Conservation (phyloP, 225 moss, liverwort and hornwort species). For the Sphagnum contortum region DNA sequence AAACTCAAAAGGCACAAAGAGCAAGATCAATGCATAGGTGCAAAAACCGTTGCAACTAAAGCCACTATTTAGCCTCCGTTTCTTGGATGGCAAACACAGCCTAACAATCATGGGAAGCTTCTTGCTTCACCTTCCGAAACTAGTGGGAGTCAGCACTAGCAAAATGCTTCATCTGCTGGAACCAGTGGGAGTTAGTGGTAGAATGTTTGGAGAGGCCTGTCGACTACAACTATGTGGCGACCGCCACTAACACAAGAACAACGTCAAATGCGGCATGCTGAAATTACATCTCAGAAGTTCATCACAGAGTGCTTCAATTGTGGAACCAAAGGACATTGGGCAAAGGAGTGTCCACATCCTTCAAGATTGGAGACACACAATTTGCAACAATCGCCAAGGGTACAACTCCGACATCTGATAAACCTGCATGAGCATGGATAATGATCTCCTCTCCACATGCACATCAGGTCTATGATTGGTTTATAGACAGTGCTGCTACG, state of each 20-base stretch:
- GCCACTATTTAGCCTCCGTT: too few relatives aligned
- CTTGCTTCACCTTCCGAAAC: too few relatives aligned
- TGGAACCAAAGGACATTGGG: background rate
- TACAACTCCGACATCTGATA: background rate
- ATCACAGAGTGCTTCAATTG: background rate
- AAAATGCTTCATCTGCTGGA: too few relatives aligned
- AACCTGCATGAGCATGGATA: background rate
- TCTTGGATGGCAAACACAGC: too few relatives aligned
- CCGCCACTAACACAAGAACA: background rate
- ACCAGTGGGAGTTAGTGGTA: too few relatives aligned
- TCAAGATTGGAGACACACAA: background rate
- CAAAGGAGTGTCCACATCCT: background rate
- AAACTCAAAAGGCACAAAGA: too few relatives aligned
- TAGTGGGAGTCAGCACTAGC: too few relatives aligned
- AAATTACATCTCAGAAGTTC: background rate
- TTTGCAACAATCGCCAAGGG: background rate
- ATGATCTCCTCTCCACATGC: background rate
- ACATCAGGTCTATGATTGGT: background rate
- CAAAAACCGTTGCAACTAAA: too few relatives aligned
- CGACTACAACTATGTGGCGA: background rate
- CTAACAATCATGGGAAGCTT: too few relatives aligned
- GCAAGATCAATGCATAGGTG: too few relatives aligned
- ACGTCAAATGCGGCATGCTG: background rate
- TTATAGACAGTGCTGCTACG: background rate
- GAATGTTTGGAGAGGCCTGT: too few relatives aligned